Conservation (phyloP, 192 early-diverging fungal genomes). For the Lobosporangium transversale region DNA sequence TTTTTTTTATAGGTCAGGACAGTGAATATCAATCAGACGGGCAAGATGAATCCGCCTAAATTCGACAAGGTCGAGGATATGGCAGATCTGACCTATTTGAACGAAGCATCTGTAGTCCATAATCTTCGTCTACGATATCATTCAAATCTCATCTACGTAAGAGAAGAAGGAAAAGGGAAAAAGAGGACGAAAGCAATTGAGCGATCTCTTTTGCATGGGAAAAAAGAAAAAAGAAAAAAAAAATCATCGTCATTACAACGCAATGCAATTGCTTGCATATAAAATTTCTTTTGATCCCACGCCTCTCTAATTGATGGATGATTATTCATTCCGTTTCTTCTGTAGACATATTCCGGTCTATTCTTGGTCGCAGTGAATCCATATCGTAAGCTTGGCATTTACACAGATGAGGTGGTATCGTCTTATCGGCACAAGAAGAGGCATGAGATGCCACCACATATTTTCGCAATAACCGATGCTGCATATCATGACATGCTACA, state of each 20-base stretch:
- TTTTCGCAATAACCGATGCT: constrained; percentile 91
- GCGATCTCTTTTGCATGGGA: too few species aligned
- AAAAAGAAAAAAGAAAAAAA: too few species aligned
- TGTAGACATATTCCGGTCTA: constrained; percentile 97
- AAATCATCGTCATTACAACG: too few species aligned
- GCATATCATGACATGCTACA: constrained; percentile 97
- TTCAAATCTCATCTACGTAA: constrained; percentile 92
- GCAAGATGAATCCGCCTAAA: constrained; percentile 99
- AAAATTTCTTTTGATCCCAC: too few species aligned
- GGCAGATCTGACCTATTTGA: constrained; percentile 96
- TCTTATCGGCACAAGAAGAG: constrained; percentile 78
- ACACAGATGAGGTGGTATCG: constrained; percentile 79
- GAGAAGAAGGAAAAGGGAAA: too few species aligned
- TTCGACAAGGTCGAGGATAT: constrained; percentile 99
- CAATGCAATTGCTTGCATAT: too few species aligned
- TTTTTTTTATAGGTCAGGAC: constrained; percentile 63
- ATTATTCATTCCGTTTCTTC: too few species aligned
- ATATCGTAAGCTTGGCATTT: constrained; percentile 92
- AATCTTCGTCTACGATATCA: constrained; percentile 93
- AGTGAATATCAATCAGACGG: constrained; percentile 82
- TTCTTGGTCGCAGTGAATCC: constrained; percentile 99
- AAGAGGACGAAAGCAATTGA: too few species aligned
- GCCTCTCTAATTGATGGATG: too few species aligned
- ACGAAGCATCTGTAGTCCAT: constrained; percentile 98
- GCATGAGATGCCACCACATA: constrained; percentile 84